Conservation (phyloP, 371 early-diverging fungal species). For the Entomophthora muscae region DNA sequence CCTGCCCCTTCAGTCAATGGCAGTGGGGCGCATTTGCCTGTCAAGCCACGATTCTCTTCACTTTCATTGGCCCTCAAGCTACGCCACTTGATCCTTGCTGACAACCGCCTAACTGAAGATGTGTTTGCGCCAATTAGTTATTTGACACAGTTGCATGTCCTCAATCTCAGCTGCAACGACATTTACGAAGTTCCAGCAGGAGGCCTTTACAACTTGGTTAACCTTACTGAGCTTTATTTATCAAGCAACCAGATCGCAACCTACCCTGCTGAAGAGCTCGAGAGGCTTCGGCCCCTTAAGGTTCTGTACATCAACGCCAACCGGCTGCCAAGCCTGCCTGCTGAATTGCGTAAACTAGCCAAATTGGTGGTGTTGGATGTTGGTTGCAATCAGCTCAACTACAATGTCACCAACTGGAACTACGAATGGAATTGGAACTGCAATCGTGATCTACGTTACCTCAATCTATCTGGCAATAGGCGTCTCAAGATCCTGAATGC, state of each 20-base stretch:
- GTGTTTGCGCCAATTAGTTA: slow-evolving; percentile 51
- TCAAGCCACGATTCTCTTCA: background rate
- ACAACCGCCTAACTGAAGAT: slow-evolving; percentile 74
- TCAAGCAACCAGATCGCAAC: slow-evolving; percentile 71
- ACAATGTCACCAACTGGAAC: slow-evolving; percentile 87
- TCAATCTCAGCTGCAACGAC: slow-evolving; percentile 72
- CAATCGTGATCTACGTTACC: slow-evolving; percentile 71
- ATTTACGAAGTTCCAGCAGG: slow-evolving; percentile 58
- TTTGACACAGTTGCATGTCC: slow-evolving; percentile 46
- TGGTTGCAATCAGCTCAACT: slow-evolving; percentile 71
- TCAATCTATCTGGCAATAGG: slow-evolving; percentile 83
- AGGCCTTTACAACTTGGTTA: slow-evolving; percentile 24
- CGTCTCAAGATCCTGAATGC: slow-evolving; percentile 66
- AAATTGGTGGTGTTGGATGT: slow-evolving; percentile 64
- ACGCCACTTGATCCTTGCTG: slow-evolving; percentile 51
- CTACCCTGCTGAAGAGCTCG: slow-evolving; percentile 74
- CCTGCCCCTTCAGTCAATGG: background rate
- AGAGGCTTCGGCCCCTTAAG: slow-evolving; percentile 40
- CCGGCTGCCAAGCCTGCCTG: slow-evolving; percentile 72
- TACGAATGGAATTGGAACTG: slow-evolving; percentile 96
- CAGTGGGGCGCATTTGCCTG: background rate
- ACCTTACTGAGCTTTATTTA: slow-evolving; percentile 54
- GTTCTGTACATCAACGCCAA: slow-evolving; percentile 77
- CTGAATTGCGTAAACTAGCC: slow-evolving; percentile 69
- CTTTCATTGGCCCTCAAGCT: slow-evolving; percentile 1